Conservation (phyloP, 441 rosid species). For the Raphanus hybrid region DNA sequence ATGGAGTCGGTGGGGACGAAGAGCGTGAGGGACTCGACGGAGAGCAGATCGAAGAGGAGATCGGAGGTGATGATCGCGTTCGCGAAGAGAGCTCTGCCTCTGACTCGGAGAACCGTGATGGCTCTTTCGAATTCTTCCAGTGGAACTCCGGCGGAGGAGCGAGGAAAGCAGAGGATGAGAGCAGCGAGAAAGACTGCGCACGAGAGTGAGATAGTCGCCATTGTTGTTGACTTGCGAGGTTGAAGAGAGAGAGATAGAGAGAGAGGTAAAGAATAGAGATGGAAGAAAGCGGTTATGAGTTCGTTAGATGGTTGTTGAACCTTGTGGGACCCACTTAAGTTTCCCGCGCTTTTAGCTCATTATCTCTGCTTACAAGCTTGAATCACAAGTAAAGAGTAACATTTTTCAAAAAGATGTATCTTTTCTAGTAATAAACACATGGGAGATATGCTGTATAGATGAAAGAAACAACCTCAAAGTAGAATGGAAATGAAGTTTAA, state of each 20-base stretch:
- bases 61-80: constrained; percentile 58
- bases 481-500: neutral
- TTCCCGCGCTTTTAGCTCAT: no score
- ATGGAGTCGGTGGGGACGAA: constrained; percentile 50
- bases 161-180: constrained; percentile 36
- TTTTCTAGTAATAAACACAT: neutral
- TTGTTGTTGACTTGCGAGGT: constrained; percentile 17
- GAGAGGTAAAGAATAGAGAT: constrained; percentile 11
- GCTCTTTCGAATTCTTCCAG: constrained; percentile 49
- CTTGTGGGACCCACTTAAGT: neutral
- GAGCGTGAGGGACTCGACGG: constrained; percentile 46
- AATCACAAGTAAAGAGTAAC: constrained; percentile 7
- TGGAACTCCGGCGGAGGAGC: constrained; percentile 35
- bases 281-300: constrained; percentile 21
- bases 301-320: constrained; percentile 14
- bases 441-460: constrained; percentile 4
- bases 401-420: neutral
- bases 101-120: constrained; percentile 45
- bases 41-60: constrained; percentile 54
- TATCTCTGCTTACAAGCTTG: constrained; percentile 12
- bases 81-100: constrained; percentile 53
- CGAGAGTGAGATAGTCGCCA: constrained; percentile 32
- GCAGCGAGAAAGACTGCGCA: constrained; percentile 28
- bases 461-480: neutral
- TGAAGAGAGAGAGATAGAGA: neutral